phyloP scores from a whole-genome alignment of 805 yeast genomes.

The Metschnikowia cerradonensis region DNA sequence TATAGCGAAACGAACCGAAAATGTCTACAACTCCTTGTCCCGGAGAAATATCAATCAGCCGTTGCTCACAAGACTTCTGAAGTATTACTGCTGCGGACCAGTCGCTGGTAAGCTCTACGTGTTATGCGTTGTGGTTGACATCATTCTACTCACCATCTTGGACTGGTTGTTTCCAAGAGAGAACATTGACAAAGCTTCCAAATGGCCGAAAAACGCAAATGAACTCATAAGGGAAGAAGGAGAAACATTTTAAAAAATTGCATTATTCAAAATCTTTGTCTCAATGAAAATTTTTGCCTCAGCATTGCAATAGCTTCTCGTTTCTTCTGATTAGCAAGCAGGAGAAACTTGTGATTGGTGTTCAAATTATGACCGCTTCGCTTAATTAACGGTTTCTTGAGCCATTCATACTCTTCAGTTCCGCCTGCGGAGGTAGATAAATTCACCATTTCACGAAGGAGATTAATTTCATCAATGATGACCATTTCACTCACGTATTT shows the following conservation, averaged over 20 bases:
- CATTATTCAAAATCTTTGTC: neutral
- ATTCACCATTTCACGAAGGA: constrained; percentile 35
- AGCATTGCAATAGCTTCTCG: neutral
- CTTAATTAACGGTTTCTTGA: neutral
- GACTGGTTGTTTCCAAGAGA: constrained; percentile 68
- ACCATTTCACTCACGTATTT: constrained; percentile 30
- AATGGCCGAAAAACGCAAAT: constrained; percentile 60
- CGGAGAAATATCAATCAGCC: constrained; percentile 44
- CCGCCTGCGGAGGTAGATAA: neutral
- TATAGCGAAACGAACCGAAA: constrained; percentile 81
- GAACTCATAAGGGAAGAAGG: neutral
- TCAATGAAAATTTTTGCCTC: neutral
- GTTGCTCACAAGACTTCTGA: constrained; percentile 54
- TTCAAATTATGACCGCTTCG: neutral
- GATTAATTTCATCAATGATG: constrained; percentile 42
- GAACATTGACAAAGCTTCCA: constrained; percentile 67
- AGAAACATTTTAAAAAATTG: neutral
- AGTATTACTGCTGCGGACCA: constrained; percentile 66
- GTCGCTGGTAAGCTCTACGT: constrained; percentile 87
- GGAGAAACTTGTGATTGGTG: neutral
- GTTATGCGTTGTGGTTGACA: constrained; percentile 76
- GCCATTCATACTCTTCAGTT: neutral
- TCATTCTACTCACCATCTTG: constrained; percentile 55
- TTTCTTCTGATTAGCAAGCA: neutral
- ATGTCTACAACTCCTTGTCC: constrained; percentile 60